Evolutionary conservation across 225 moss, liverwort and hornwort genomes (phyloP).

Genomic region (Pleurozium schreberi): DNA sequence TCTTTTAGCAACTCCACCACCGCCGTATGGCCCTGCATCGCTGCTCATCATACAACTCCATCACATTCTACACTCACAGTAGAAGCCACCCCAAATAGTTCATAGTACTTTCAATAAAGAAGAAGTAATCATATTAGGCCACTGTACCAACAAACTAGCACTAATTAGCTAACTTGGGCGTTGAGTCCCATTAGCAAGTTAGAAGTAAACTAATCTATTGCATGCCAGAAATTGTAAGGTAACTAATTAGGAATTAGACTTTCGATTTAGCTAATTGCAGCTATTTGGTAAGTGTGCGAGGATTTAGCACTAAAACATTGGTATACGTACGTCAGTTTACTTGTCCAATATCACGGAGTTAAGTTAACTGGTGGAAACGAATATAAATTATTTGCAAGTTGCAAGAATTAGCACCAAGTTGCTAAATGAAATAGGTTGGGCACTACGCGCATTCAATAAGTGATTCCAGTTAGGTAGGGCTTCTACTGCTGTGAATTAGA

Average conservation of each 20-base stretch:
- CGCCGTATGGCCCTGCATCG: conserved; percentile 26
- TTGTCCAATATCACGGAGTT: neutral
- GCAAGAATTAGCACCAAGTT: neutral
- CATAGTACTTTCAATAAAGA: neutral
- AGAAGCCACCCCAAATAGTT: neutral
- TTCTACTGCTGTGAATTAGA: neutral
- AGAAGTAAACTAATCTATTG: neutral
- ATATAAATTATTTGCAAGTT: neutral
- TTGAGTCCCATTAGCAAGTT: neutral
- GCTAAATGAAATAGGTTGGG: neutral
- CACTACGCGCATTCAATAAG: neutral
- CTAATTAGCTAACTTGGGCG: neutral
- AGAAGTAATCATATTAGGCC: neutral
- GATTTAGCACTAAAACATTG: neutral
- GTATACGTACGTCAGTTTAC: neutral
- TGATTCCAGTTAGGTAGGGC: neutral
- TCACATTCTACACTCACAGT: neutral
- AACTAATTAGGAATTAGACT: neutral
- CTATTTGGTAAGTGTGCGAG: neutral
- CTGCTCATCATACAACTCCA: conserved; percentile 8
- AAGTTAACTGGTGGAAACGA: neutral
- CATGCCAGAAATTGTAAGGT: neutral
- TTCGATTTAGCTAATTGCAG: neutral
- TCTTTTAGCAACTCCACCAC: conserved; percentile 21
- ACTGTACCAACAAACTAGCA: neutral